These are phyloP conservation scores for Phytophthora pluvialis DNA, from an alignment of 352 stramenopile species.

Conservation along the genomic window DNA sequence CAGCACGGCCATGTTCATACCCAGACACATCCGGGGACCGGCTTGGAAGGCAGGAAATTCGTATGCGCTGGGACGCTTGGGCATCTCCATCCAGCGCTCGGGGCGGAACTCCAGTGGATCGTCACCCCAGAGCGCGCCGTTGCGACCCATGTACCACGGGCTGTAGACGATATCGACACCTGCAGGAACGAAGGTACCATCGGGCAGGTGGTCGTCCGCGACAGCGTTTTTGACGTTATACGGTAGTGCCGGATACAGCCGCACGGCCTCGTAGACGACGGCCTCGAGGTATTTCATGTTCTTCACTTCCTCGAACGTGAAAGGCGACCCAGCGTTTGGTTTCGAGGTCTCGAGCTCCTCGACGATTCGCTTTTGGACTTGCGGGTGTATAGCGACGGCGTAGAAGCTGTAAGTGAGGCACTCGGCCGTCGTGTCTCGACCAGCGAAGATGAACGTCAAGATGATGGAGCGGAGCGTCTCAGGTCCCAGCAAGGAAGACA, in stretches of 20 bases:
- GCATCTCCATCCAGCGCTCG: slow-evolving; percentile 73
- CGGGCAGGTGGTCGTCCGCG: slow-evolving; percentile 66
- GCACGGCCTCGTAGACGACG: slow-evolving; percentile 72
- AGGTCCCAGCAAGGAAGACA: slow-evolving; percentile 23
- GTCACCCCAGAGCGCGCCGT: slow-evolving; percentile 53
- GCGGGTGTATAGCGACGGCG: slow-evolving; percentile 58
- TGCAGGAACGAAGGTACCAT: slow-evolving; percentile 73
- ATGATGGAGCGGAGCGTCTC: slow-evolving; percentile 67
- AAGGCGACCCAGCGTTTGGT: not conserved
- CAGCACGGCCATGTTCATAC: slow-evolving; percentile 77
- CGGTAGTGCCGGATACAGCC: slow-evolving; percentile 78
- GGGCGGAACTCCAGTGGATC: slow-evolving; percentile 64
- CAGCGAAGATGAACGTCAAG: slow-evolving; percentile 86
- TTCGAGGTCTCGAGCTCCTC: slow-evolving; percentile 44
- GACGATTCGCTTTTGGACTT: slow-evolving; percentile 63
- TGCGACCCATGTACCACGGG: slow-evolving; percentile 80
- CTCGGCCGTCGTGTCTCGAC: slow-evolving; percentile 80
- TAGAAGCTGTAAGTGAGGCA: slow-evolving; percentile 86
- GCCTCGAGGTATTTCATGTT: slow-evolving; percentile 71
- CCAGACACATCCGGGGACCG: slow-evolving; percentile 68
- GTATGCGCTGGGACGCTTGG: slow-evolving; percentile 61
- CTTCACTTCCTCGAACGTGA: slow-evolving; percentile 69
- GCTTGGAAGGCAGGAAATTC: slow-evolving; percentile 81
- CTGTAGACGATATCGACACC: slow-evolving; percentile 72
- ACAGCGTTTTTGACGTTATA: slow-evolving; percentile 77